These are phyloP conservation scores for Phaeodactylum tricornutum DNA, from an alignment of 108 stramenopile genomes.

Conservation along the genomic window DNA sequence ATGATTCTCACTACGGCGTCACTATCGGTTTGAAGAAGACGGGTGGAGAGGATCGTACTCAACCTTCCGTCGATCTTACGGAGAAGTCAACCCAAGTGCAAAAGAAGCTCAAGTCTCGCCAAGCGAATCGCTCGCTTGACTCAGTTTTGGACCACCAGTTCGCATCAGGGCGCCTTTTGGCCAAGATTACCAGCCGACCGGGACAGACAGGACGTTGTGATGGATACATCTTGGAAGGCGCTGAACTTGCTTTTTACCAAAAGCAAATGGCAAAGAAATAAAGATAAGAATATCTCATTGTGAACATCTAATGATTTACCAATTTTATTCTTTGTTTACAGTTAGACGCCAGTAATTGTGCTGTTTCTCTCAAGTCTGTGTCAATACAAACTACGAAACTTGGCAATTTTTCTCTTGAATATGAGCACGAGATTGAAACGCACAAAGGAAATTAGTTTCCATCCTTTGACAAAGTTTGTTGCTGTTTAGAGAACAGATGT, in stretches of 20 bases:
- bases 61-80: slow-evolving; percentile 24
- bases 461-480: too few species aligned
- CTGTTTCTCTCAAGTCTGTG: too few species aligned
- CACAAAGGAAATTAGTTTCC: too few species aligned
- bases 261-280: slow-evolving; percentile 90
- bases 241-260: slow-evolving; percentile 98
- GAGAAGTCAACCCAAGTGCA: slow-evolving; percentile 62
- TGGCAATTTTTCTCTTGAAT: too few species aligned
- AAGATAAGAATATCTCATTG: slow-evolving; percentile 10
- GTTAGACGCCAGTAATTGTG: too few species aligned
- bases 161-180: slow-evolving; percentile 91
- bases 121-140: slow-evolving; percentile 80
- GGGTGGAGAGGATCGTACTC: slow-evolving; percentile 35
- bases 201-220: slow-evolving; percentile 98
- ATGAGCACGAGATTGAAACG: too few species aligned
- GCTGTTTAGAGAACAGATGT: too few species aligned
- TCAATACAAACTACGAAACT: too few species aligned
- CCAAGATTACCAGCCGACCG: slow-evolving; percentile 96
- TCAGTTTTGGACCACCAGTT: slow-evolving; percentile 90
- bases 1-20: slow-evolving; percentile 96
- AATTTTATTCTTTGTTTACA: too few species aligned
- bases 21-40: slow-evolving; percentile 93
- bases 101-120: slow-evolving; percentile 81
- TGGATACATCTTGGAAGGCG: slow-evolving; percentile 97
- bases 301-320: too few species aligned